Conservation (phyloP, 2,329 filamentous ascomycete genomes). For the Myrmaecium sp. region DNA sequence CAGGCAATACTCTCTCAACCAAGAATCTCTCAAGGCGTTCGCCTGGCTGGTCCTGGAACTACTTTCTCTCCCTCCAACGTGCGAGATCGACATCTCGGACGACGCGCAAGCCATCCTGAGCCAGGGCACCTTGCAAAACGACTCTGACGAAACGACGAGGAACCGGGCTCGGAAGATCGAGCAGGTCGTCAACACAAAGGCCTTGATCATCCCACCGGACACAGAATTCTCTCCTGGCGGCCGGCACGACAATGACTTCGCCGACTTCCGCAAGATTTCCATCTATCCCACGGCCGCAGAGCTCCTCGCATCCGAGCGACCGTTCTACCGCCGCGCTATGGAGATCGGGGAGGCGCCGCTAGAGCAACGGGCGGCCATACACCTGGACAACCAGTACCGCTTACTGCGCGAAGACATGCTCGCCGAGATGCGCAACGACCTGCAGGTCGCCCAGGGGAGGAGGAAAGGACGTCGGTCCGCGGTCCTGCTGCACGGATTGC, state of each 20-base stretch:
- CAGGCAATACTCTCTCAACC: constrained; percentile 9
- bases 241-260: constrained; percentile 57
- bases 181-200: constrained; percentile 30
- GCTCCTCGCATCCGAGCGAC: constrained; percentile 32
- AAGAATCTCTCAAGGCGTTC: constrained; percentile 14
- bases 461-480: constrained; percentile 28
- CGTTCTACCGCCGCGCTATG: constrained; percentile 38
- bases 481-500: constrained; percentile 24
- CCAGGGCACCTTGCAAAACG: constrained; percentile 7
- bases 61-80: constrained; percentile 13
- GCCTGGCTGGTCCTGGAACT: constrained; percentile 29
- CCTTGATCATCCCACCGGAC: constrained; percentile 5
- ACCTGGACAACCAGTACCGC: constrained; percentile 57
- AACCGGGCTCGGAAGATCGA: constrained; percentile 38
- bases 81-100: not conserved
- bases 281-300: constrained; percentile 53
- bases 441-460: constrained; percentile 33
- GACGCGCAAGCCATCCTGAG: not conserved
- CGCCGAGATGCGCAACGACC: constrained; percentile 44
- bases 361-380: constrained; percentile 25
- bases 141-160: constrained; percentile 32
- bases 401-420: constrained; percentile 57
- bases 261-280: constrained; percentile 41
- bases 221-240: constrained; percentile 34
- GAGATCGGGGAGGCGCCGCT: constrained; percentile 27